Base-by-base conservation (phyloP, 768 basidiomycete genomes). In the Boletus vermiculosoides region DNA sequence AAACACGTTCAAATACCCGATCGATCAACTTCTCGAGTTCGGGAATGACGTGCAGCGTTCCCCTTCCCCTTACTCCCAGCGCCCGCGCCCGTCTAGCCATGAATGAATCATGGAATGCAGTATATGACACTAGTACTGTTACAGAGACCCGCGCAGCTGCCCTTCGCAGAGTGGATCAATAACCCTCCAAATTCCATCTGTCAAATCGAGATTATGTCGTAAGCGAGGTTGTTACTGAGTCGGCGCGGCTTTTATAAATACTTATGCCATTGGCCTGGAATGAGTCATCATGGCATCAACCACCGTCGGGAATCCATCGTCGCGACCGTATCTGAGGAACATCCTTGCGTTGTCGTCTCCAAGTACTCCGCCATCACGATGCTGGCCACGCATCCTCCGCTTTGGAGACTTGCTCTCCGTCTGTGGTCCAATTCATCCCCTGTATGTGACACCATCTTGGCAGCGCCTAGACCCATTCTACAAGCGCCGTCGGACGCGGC, bases 391-490 rank as follows among this genome's bases (percentile, higher is more conserved):
- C 49, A n/a, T 31, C 22, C 45, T 28, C 39, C 2, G 12, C 23
- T 52, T 36, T 41, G 33, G 55, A 42, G 49, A 55, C 34, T 20
- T n/a, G 41, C 25, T 25, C 36, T 58, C 54, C 56, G 12, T 47
- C 34, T 33, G 15, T 28, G 34, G 10, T 20, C 5, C 36, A 25
- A 16, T 16, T 0, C 5, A 16, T 34, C 18, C 31, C 22, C 11
- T 4, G 41, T 44, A 25, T 4, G 41, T 53, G 31, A 36, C 41
- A 3, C 15, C 7, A 25, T n/a, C 3, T n/a, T 33, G 45, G 11
- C 42, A 25, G 22, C n/a, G 31, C 22, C 30, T 4, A 45, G 42
- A 16, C 41, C 12, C 41, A 12, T 28, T 4, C 20, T 20, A 10
- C 15, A 23, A 23, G 5, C 15, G 23, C 48, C 36, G 18, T 41